Evolutionary conservation across 768 basidiomycete species (phyloP).

Genomic region (Suillus lakei): DNA sequence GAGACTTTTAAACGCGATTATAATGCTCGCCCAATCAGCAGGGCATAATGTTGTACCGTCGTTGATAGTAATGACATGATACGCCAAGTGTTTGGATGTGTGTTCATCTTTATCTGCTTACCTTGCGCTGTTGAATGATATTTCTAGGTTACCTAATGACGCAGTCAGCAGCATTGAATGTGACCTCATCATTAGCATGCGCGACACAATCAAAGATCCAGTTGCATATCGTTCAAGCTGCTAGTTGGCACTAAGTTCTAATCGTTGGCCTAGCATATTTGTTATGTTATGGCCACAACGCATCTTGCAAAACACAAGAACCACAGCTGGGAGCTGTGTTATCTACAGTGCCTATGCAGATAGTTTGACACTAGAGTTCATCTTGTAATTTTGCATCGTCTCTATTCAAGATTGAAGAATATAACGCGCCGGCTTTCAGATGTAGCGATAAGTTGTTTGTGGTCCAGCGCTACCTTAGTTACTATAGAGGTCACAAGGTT

Average conservation of each 20-base stretch:
- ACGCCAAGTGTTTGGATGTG: constrained; percentile 1
- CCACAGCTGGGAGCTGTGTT: background rate
- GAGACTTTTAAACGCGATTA: constrained; percentile 80
- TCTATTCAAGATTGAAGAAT: background rate
- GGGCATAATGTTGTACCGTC: constrained; percentile 21
- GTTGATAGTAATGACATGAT: background rate
- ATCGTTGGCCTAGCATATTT: background rate
- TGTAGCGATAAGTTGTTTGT: background rate
- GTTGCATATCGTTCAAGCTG: background rate
- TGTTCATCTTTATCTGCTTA: background rate
- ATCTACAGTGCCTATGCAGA: background rate
- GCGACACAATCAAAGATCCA: background rate
- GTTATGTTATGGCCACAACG: background rate
- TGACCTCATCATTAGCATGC: background rate
- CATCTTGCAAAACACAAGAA: background rate
- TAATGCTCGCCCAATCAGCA: constrained; percentile 65
- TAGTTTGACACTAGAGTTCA: background rate
- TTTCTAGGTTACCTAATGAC: background rate
- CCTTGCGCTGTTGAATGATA: background rate
- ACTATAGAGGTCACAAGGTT: too few relatives aligned
- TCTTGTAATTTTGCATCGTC: background rate
- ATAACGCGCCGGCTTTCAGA: background rate
- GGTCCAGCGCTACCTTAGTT: too few relatives aligned
- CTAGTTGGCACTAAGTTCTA: background rate
- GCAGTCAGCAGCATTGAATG: background rate